Evolutionary conservation across 768 basidiomycete genomes (phyloP).

Genomic region (Erythrobasidium yunnanense): DNA sequence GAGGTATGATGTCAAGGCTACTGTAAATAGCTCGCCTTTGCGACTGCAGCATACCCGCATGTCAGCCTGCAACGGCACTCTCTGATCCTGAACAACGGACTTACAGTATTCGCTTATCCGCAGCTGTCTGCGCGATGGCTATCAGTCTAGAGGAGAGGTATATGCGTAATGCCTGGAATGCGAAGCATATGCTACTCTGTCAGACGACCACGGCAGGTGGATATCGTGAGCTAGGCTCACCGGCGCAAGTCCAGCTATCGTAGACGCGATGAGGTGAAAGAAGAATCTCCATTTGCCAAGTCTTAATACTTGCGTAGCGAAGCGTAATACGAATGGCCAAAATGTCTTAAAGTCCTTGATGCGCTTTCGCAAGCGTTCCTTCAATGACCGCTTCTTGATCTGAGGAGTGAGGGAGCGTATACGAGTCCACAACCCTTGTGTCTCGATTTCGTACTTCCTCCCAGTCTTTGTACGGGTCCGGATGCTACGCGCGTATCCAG

Average conservation of each 20-base stretch:
- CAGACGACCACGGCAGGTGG: not conserved
- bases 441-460: not conserved
- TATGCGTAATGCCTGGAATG: constrained; percentile 3
- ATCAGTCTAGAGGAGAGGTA: not conserved
- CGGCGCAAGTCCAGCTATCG: constrained; percentile 3
- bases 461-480: no score
- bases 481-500: no score
- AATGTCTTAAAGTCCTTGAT: constrained; percentile 5
- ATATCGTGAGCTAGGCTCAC: not conserved
- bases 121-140: not conserved
- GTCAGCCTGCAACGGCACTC: not conserved
- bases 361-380: not conserved
- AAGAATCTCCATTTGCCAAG: constrained; percentile 5
- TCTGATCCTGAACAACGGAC: not conserved
- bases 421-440: not conserved
- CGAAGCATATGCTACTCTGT: not conserved
- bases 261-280: constrained; percentile 7
- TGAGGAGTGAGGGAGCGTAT: not conserved
- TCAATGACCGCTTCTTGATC: not conserved
- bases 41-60: not conserved
- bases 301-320: constrained; percentile 9
- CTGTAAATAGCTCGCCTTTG: not conserved
- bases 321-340: constrained; percentile 7
- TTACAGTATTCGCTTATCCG: not conserved
- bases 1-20: constrained; percentile 4